Evolutionary conservation across 2,329 filamentous ascomycete species (phyloP).

Genomic region (Aspergillus pseudonomiae): DNA sequence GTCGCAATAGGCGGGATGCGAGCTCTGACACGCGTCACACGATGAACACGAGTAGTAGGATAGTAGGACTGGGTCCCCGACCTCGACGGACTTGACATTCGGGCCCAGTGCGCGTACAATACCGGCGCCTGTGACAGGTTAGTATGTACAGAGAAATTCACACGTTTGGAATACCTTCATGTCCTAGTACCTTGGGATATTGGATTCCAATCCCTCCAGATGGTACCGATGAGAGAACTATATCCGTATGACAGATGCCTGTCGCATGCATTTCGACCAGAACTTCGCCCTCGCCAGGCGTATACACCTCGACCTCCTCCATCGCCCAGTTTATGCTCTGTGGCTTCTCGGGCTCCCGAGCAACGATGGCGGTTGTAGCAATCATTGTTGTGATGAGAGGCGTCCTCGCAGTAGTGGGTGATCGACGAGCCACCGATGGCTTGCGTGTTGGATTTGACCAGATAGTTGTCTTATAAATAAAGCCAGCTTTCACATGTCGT

Average conservation of each 20-base stretch:
- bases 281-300: neutral
- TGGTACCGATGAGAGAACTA: neutral
- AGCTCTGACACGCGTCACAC: too few relatives aligned
- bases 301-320: neutral
- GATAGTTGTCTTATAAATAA: too few relatives aligned
- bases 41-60: too few relatives aligned
- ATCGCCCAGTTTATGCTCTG: neutral
- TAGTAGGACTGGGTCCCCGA: too few relatives aligned
- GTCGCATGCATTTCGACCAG: neutral
- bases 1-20: too few relatives aligned
- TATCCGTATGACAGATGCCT: neutral
- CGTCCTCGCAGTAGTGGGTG: neutral
- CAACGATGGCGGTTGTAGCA: neutral
- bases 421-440: accelerated
- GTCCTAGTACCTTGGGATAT: neutral
- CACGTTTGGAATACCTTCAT: too few relatives aligned
- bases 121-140: too few relatives aligned
- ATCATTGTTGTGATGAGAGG: neutral
- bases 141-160: too few relatives aligned
- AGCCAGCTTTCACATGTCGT: too few relatives aligned
- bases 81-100: too few relatives aligned
- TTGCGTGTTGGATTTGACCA: neutral
- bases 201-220: neutral
- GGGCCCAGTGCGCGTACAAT: too few relatives aligned
- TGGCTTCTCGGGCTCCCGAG: neutral